Evolutionary conservation across 495 filamentous ascomycete genomes (phyloP).

Genomic region (Filosporella fistucella): DNA sequence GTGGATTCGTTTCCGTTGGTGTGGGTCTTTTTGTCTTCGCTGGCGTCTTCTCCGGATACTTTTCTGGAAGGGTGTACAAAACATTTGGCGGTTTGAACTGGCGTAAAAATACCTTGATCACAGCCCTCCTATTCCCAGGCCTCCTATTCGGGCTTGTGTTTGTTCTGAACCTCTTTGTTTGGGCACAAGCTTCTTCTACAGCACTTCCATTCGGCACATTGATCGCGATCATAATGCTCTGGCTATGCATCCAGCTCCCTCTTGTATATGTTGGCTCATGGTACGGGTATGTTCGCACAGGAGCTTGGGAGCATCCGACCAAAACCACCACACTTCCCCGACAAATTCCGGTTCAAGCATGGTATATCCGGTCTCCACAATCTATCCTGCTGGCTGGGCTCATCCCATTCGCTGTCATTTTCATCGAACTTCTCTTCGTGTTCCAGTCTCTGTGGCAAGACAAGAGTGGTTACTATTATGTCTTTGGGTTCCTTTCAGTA

Average conservation of each 20-base stretch:
- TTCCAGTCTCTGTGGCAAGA: constrained; percentile 92
- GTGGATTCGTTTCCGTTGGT: constrained; percentile 86
- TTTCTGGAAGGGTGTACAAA: constrained; percentile 78
- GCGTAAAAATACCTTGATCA: constrained; percentile 78
- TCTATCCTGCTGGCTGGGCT: constrained; percentile 70
- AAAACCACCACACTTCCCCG: constrained; percentile 72
- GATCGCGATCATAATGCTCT: constrained; percentile 70
- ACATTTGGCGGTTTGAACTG: constrained; percentile 81
- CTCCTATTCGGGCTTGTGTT: constrained; percentile 76
- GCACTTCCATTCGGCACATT: constrained; percentile 87
- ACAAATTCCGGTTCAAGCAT: constrained; percentile 73
- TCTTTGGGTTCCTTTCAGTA: constrained; percentile 84
- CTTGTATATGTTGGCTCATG: constrained; percentile 84
- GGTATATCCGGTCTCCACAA: constrained; percentile 65
- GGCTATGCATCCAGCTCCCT: constrained; percentile 87
- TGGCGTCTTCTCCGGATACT: constrained; percentile 90
- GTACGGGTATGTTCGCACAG: constrained; percentile 64
- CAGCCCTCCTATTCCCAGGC: constrained; percentile 80
- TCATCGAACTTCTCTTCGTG: constrained; percentile 89
- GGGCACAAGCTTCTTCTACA: constrained; percentile 87
- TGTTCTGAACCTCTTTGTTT: constrained; percentile 87
- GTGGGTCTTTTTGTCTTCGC: constrained; percentile 86
- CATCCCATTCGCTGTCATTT: constrained; percentile 90
- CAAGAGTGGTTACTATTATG: constrained; percentile 91
- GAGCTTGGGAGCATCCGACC: constrained; percentile 82